Evolutionary conservation across 495 filamentous ascomycete species (phyloP).

Genomic region (Aspergillus asperescens): DNA sequence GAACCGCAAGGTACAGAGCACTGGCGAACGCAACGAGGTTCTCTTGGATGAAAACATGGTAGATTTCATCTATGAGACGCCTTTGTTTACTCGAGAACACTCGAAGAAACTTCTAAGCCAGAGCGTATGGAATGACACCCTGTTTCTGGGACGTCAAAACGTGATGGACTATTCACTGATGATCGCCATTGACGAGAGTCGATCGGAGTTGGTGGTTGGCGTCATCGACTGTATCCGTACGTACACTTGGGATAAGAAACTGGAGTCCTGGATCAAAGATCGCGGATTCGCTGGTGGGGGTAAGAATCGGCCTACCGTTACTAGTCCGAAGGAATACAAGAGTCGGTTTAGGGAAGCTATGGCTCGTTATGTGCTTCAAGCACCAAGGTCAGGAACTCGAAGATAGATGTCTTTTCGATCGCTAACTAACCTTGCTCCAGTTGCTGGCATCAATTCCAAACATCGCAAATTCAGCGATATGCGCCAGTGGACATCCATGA

Average conservation of each 20-base stretch:
- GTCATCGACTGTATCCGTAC: conserved; percentile 99
- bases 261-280: conserved; percentile 98
- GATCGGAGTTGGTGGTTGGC: conserved; percentile 87
- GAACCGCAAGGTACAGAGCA: conserved; percentile 91
- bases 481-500: conserved; percentile 33
- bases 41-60: conserved; percentile 99
- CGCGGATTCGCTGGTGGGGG: conserved; percentile 79
- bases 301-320: conserved; percentile 89
- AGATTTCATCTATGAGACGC: conserved; percentile 96
- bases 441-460: conserved; percentile 69
- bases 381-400: conserved; percentile 49
- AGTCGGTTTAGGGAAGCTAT: conserved; percentile 94
- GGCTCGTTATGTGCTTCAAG: conserved; percentile 79
- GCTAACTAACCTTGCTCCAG: conserved; percentile 26
- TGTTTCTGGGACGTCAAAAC: conserved; percentile 85
- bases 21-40: conserved; percentile 92
- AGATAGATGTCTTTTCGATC: neutral
- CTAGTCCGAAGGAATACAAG: conserved; percentile 96
- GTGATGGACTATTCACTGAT: conserved; percentile 99
- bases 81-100: conserved; percentile 89
- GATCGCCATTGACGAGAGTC: conserved; percentile 89
- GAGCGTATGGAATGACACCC: conserved; percentile 90
- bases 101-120: conserved; percentile 81
- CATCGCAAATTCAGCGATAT: conserved; percentile 43
- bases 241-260: conserved; percentile 99